Evolutionary conservation across 192 early-diverging fungal genomes (phyloP).

Genomic region (Coemansia erecta): DNA sequence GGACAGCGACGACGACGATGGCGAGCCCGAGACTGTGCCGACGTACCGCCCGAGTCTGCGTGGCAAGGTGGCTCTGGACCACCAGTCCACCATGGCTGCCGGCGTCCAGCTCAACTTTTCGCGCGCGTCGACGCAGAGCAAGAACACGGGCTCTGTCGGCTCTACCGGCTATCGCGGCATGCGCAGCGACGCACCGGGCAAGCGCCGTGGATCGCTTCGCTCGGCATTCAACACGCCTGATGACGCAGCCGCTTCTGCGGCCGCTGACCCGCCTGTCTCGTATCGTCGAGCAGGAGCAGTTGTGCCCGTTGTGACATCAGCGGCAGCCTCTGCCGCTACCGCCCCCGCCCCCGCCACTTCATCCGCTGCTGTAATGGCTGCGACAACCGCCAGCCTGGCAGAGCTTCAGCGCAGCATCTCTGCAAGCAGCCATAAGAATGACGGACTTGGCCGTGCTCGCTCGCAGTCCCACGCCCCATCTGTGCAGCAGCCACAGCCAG

Average conservation of each 20-base stretch:
- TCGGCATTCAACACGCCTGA: constrained; percentile 20
- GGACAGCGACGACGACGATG: constrained; percentile 13
- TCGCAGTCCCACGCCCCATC: constrained; percentile 23
- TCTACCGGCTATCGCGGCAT: constrained; percentile 34
- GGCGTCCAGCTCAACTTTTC: constrained; percentile 29
- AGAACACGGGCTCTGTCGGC: background rate
- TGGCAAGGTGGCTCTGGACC: constrained; percentile 11
- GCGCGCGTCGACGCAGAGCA: constrained; percentile 6
- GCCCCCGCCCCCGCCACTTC: constrained; percentile 20
- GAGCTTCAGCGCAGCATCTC: constrained; percentile 36
- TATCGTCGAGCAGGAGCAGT: background rate
- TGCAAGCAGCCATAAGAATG: constrained; percentile 2
- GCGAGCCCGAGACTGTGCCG: background rate
- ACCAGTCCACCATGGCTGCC: constrained; percentile 30
- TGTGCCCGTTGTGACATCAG: background rate
- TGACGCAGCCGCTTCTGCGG: constrained; percentile 2
- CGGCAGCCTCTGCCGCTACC: constrained; percentile 5
- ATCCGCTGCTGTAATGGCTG: constrained; percentile 20
- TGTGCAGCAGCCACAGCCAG: background rate
- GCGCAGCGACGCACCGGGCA: constrained; percentile 18
- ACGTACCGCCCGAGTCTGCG: background rate
- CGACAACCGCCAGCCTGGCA: constrained; percentile 17
- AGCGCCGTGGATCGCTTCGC: constrained; percentile 34
- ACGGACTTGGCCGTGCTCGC: background rate
- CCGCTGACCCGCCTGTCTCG: constrained; percentile 4